Base-by-base conservation (phyloP, 768 basidiomycete genomes). In the Amanita muscaria region DNA sequence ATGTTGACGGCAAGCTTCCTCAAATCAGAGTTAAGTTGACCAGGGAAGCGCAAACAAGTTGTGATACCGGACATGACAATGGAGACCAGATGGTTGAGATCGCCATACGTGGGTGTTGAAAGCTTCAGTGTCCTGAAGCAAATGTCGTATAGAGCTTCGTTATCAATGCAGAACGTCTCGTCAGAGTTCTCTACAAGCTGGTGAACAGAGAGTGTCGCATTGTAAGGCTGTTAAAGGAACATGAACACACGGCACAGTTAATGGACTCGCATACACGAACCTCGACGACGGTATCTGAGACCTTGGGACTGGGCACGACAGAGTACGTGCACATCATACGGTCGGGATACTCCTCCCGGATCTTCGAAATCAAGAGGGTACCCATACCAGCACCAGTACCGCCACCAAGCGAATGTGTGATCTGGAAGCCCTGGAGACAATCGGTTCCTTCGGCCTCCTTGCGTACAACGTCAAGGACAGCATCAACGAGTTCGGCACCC, bases 321-420 rank as follows among this genome's bases (percentile, higher is more conserved):
- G 96, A 98, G 75, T 94, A 99, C 49, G 96, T 98, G 65, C 89
- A 91, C 94, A 98, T 97, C 94, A 99, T 99, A 46, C 96, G 77
- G 67, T 99, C 96, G 53, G 94, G 96, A 68, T 89, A 99, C 63
- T 99, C 94, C 65, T 97, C 93, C 53, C 94, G 81, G 63, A 99
- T 96, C 73, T 99, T 99, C 54, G 93, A 97, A 64, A 99, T 96
- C 53, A 99, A 69, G 43, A 99, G 85, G 36, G 96, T 97, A 66
- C 96, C 96, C 94, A 99, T 98, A 70, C 96, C 96, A 55, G 96
- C 90, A 71, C 96, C 96, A 56, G 96, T 99, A 67, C 94, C 96
- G 70, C 96, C 96, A 71, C 96, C 93, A 52, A 94, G 79, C 21
- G 91, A 98, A 74, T 97, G 94, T 49, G 93, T 94, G 65, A 98